phyloP scores from a whole-genome alignment of 306 rosid species.

The Morella rubra region DNA sequence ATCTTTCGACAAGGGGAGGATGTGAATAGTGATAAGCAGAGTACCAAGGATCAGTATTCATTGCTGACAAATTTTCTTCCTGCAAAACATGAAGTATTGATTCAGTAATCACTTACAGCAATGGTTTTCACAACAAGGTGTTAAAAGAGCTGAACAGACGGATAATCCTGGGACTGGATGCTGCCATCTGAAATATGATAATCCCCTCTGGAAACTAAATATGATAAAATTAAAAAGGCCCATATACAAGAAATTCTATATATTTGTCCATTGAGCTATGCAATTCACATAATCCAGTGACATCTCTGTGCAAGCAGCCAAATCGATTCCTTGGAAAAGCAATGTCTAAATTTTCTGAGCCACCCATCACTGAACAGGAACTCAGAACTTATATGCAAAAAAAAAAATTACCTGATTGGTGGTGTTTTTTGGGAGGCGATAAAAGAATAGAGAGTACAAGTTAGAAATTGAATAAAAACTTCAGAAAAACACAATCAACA shows the following conservation, averaged over 20 bases:
- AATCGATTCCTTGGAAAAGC: neutral
- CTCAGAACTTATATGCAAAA: neutral
- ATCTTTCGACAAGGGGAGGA: slow-evolving; percentile 91
- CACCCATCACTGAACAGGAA: neutral
- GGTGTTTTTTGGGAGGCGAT: neutral
- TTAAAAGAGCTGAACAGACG: neutral
- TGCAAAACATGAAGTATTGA: slow-evolving; percentile 31
- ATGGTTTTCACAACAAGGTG: neutral
- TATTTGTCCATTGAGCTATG: neutral
- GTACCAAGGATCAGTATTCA: slow-evolving; percentile 98
- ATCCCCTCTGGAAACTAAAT: neutral
- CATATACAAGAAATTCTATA: neutral
- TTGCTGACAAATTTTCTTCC: slow-evolving; percentile 96
- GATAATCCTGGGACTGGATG: neutral
- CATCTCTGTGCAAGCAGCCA: neutral
- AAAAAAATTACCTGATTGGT: neutral
- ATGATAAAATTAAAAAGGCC: neutral
- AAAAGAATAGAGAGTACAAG: neutral
- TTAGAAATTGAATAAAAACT: neutral
- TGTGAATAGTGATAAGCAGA: slow-evolving; percentile 98
- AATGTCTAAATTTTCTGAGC: slow-evolving; percentile 4
- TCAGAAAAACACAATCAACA: neutral
- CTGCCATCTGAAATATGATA: neutral
- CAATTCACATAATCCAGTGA: neutral
- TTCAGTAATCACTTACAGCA: slow-evolving; percentile 9